Evolutionary conservation across 306 rosid species (phyloP).

Genomic region (Abrus pulchellus): DNA sequence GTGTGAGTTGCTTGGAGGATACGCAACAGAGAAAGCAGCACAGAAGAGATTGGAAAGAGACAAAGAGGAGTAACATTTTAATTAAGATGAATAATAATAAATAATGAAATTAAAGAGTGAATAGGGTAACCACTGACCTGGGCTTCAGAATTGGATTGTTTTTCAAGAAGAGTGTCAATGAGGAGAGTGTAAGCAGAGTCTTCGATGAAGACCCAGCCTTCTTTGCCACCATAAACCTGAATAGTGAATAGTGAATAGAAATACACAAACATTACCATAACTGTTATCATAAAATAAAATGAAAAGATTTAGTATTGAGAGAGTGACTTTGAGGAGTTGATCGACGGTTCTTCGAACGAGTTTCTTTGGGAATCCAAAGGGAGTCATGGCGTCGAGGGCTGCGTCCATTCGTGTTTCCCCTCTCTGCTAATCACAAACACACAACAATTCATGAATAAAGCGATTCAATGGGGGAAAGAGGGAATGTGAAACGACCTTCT

Average conservation of each 20-base stretch:
- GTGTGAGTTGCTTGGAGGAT: slow-evolving; percentile 18
- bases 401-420: slow-evolving; percentile 64
- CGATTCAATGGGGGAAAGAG: too few relatives aligned
- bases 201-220: slow-evolving; percentile 70
- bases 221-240: slow-evolving; percentile 61
- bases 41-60: too few relatives aligned
- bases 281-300: background rate
- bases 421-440: slow-evolving; percentile 3
- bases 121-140: background rate
- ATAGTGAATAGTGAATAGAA: background rate
- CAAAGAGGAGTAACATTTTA: background rate
- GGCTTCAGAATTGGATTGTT: background rate
- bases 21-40: background rate
- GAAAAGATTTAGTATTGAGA: background rate
- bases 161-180: slow-evolving; percentile 55
- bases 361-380: slow-evolving; percentile 48
- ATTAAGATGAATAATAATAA: background rate
- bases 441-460: background rate
- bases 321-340: slow-evolving; percentile 50
- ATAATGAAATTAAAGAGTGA: background rate
- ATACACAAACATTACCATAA: background rate
- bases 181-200: slow-evolving; percentile 57
- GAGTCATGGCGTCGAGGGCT: slow-evolving; percentile 65
- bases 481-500: slow-evolving; percentile 2
- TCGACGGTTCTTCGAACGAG: slow-evolving; percentile 51